Evolutionary conservation across 2,329 filamentous ascomycete genomes (phyloP), one percentile per base, ranked within the genome.

Genomic region (Aspergillus unguis): DNA sequence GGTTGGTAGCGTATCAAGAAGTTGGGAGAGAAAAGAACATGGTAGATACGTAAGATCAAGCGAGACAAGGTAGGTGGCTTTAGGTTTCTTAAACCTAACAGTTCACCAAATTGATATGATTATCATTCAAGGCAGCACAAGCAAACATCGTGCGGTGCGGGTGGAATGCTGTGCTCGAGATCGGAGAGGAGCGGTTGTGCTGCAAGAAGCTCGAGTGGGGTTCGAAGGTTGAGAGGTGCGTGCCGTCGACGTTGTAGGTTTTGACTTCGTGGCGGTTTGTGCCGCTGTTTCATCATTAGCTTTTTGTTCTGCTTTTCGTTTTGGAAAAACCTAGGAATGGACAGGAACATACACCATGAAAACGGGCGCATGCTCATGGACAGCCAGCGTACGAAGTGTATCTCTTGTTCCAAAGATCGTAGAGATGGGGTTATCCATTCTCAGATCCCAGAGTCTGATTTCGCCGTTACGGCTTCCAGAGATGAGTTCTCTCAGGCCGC

Each of bases 361-460:
- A 9, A 99, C 92, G 27, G 94, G 94, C 49, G 95, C 84, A 72
- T 99, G 94, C 72, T 99, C 94, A 70, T 99, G 94, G 38, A 94
- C 92, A 69, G 88, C 94, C 52, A 95, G 81, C 17, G 90, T 95
- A 50, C 91, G 84, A 55, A 96, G 80, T 6, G 87, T 88, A 63
- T 92, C 85, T 55, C 81, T 85, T 3, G 89, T 92, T 5, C 87
- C 85, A 65, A 84, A 80, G 64, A 92, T 87, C 2, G 84, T 84
- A 55, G 85, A 85, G 46, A 95, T 77, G 4, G 88, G 85, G 60
- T 81, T 80, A 58, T 94, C 88, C 84, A 90, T 90, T 44, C 94
- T 84, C 46, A 99, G 90, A 71, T 99, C 94, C 94, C 94, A 99
- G 11, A 99, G 79, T 69, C 90, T 92, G 58, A 99, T 88, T 67